phyloP scores from a whole-genome alignment of 257 asterid species.

The Petunia secreta region DNA sequence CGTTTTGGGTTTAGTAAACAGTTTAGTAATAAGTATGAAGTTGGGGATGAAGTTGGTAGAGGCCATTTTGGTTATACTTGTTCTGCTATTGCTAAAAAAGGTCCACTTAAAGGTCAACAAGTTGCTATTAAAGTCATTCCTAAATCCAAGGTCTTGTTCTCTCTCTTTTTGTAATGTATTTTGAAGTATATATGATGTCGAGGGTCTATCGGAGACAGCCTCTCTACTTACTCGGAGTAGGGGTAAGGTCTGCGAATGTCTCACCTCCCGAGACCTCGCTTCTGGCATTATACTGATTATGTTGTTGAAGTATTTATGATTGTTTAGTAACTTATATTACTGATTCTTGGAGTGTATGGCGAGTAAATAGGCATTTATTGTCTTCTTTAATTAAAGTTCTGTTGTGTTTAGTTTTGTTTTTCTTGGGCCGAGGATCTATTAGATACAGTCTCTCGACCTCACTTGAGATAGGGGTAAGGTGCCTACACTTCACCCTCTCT shows the following conservation, averaged over 20 bases:
- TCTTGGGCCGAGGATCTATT: no score
- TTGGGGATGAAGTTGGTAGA: conserved; percentile 69
- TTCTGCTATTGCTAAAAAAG: conserved; percentile 62
- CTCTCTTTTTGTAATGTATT: neutral
- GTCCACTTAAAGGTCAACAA: conserved; percentile 59
- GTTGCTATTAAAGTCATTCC: conserved; percentile 79
- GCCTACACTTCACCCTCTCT: no score
- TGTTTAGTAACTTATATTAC: neutral
- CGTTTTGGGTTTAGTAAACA: conserved; percentile 65
- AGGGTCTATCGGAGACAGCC: neutral
- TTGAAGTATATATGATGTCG: neutral
- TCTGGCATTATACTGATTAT: no score
- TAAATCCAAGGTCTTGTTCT: conserved; percentile 53
- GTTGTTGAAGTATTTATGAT: no score
- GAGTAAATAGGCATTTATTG: conserved; percentile 3
- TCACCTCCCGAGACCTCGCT: no score
- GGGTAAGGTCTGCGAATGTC: no score
- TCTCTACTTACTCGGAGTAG: no score
- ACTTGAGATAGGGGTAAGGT: no score
- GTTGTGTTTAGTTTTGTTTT: neutral
- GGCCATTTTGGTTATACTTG: conserved; percentile 76
- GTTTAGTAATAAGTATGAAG: conserved; percentile 50
- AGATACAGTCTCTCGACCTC: no score
- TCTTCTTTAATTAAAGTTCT: neutral
- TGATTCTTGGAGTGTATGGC: conserved; percentile 10